Base-by-base conservation (phyloP, 768 basidiomycete genomes). In the Tephrocybe sp. region DNA sequence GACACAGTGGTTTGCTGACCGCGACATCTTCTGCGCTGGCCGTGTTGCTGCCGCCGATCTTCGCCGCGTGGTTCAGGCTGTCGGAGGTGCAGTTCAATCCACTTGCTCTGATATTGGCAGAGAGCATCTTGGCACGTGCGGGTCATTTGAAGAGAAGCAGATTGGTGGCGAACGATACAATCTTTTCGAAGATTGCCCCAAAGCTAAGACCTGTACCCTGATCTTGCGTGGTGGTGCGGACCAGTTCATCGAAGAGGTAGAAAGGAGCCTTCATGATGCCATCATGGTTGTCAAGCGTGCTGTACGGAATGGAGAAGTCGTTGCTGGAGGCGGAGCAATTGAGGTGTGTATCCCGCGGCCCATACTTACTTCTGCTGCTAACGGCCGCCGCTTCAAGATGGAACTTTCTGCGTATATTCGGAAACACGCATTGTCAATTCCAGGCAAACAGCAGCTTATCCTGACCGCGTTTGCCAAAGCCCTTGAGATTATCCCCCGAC, bases 281-380 rank as follows among this genome's bases (percentile, higher is more conserved):
- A 93, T 98, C 62, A 98, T 98, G 95, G 95, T 99, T n/a, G 97
- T 99, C 38, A 97, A 97, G 72, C 80, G 97, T 46, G 95, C 97
- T 3, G 86, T 99, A 60, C 88, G 87, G 65, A 98, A 94, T 65
- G 93, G 92, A 36, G 90, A 96, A 48, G 87, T 99, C 45, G 97
- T 99, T 30, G 97, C 97, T 9, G 97, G 97, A 30, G 97, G 97
- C 43, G 97, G 97, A 55, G 97, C 97, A 12, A 88, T 91, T 48
- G 97, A 98, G 84, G 95, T 94, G 64, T 57, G 69, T 60, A 50
- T 30, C 37, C n/a, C 6, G 15, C 3, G 24, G 24, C 17, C 38
- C 18, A 26, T 32, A 17, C 21, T 48, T 40, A 39, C 10, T 39
- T 12, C 24, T 23, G 39, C 49, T 17, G 45, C 47, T 50, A 4